These are phyloP conservation scores for Solanum appendiculatum DNA, from an alignment of 257 asterid species.

Conservation along the genomic window DNA sequence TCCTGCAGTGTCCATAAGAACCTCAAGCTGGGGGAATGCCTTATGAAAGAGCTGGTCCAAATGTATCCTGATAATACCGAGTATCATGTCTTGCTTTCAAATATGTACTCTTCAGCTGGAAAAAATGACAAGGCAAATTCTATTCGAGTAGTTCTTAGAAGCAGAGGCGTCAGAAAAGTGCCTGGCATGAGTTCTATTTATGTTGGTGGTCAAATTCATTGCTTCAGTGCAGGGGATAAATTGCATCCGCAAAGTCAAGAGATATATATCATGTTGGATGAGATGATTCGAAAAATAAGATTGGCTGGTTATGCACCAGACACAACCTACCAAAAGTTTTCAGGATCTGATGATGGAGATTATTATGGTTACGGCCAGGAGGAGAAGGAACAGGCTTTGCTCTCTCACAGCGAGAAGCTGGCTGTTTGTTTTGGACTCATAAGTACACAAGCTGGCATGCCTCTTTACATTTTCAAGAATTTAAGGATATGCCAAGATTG, in stretches of 20 bases:
- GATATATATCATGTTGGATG: conserved; percentile 44
- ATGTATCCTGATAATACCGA: conserved; percentile 55
- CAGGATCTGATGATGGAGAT: conserved; percentile 10
- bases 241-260: conserved; percentile 29
- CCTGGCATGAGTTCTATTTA: conserved; percentile 64
- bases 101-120: conserved; percentile 51
- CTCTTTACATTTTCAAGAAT: conserved; percentile 49
- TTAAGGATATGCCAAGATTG: conserved; percentile 52
- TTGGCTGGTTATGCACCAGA: conserved; percentile 39
- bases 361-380: conserved; percentile 19
- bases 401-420: conserved; percentile 47
- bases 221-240: conserved; percentile 49
- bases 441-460: conserved; percentile 36
- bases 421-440: conserved; percentile 50
- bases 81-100: conserved; percentile 65
- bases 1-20: conserved; percentile 51
- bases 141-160: conserved; percentile 46
- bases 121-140: conserved; percentile 41
- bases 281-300: conserved; percentile 39
- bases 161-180: conserved; percentile 45
- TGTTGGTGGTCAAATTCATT: conserved; percentile 37
- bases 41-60: conserved; percentile 35
- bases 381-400: conserved; percentile 45
- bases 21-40: conserved; percentile 41
- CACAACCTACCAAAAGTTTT: conserved; percentile 19